Conservation (phyloP, 139 green algal species). For the Spirogloea muscicola region DNA sequence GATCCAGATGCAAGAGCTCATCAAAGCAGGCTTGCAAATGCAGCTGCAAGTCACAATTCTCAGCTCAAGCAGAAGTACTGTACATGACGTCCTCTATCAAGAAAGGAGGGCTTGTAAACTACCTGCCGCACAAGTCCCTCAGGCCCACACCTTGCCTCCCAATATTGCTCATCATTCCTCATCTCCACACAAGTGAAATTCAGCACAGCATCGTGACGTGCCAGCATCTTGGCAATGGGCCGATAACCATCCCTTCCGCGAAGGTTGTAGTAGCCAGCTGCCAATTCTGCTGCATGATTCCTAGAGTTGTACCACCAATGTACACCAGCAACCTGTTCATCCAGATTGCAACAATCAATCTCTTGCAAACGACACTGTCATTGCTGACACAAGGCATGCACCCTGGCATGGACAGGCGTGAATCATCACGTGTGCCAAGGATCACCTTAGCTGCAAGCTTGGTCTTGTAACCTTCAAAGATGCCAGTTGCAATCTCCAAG, state of each 20-base stretch:
- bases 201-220: slow-evolving; percentile 61
- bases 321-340: slow-evolving; percentile 78
- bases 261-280: slow-evolving; percentile 97
- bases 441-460: slow-evolving; percentile 41
- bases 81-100: too few relatives aligned
- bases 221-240: slow-evolving; percentile 53
- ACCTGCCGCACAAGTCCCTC: slow-evolving; percentile 66
- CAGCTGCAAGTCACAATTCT: too few relatives aligned
- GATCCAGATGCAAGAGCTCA: too few relatives aligned
- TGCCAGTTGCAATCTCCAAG: slow-evolving; percentile 55
- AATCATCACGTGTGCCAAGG: too few relatives aligned
- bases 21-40: too few relatives aligned
- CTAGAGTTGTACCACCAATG: slow-evolving; percentile 98
- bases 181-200: slow-evolving; percentile 99
- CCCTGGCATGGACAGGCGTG: too few relatives aligned
- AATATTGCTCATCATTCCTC: slow-evolving; percentile 93
- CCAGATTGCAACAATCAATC: too few relatives aligned
- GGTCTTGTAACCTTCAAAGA: slow-evolving; percentile 17
- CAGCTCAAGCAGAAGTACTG: too few relatives aligned
- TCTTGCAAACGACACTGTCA: too few relatives aligned
- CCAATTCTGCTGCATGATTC: slow-evolving; percentile 93
- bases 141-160: slow-evolving; percentile 79
- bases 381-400: too few relatives aligned
- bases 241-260: slow-evolving; percentile 76
- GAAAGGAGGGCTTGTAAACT: too few relatives aligned